Conservation (phyloP, 768 basidiomycete species). For the Brasilioporus rufonigricans region DNA sequence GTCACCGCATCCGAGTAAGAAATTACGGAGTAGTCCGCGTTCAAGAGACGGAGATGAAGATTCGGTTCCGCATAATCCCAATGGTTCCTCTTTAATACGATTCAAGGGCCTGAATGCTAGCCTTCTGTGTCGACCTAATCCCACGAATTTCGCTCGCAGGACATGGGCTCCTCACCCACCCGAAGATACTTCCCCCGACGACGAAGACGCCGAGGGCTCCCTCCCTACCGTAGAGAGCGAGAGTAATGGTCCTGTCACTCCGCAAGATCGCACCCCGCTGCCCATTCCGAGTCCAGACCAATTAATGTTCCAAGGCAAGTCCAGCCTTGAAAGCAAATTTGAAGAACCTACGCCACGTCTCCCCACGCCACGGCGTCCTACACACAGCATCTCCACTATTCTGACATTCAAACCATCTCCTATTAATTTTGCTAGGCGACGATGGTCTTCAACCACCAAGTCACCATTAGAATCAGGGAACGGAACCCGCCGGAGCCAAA, state of each 20-base stretch:
- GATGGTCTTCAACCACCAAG: constrained; percentile 49
- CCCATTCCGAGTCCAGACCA: constrained; percentile 37
- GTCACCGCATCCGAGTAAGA: constrained; percentile 28
- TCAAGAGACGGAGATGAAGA: constrained; percentile 28
- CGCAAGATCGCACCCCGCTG: constrained; percentile 49
- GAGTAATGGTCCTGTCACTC: constrained; percentile 51
- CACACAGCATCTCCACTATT: constrained; percentile 35
- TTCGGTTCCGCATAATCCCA: constrained; percentile 25
- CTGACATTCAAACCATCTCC: constrained; percentile 61
- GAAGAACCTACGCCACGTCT: constrained; percentile 23
- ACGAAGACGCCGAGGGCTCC: constrained; percentile 30
- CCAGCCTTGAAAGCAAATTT: constrained; percentile 15
- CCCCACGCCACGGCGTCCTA: constrained; percentile 23
- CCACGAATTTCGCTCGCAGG: constrained; percentile 55
- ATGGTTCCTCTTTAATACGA: constrained; percentile 23
- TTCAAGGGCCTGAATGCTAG: constrained; percentile 40
- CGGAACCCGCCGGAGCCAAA: constrained; percentile 34
- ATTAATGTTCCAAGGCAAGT: constrained; percentile 22
- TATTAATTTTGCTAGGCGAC: constrained; percentile 59
- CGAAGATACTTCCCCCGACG: constrained; percentile 36
- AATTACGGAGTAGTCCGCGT: constrained; percentile 17
- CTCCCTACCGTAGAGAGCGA: constrained; percentile 45
- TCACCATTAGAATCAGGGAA: constrained; percentile 35
- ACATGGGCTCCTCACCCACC: constrained; percentile 48
- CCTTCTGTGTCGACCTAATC: constrained; percentile 58